Evolutionary conservation across 73 alveolate genomes (phyloP).

Genomic region (Paramecium tetraurelia): DNA sequence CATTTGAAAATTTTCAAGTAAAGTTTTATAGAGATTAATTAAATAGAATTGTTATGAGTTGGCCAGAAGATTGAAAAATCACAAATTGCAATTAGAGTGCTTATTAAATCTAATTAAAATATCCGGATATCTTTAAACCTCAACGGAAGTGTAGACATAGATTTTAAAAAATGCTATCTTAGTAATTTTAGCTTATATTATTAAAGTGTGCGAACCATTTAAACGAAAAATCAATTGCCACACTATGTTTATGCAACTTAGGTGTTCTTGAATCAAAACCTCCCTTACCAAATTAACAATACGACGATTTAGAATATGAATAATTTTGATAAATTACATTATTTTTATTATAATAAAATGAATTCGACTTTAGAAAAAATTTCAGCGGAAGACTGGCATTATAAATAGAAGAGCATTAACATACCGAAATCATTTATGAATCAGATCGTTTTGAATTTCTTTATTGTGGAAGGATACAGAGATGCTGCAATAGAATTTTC

Average conservation of each 20-base stretch:
- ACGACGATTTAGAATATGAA: constrained; percentile 39
- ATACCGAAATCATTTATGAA: background rate
- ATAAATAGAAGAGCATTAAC: background rate
- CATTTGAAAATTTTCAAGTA: background rate
- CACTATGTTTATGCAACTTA: constrained; percentile 17
- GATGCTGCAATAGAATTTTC: constrained; percentile 32
- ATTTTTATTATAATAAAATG: background rate
- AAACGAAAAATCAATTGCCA: background rate
- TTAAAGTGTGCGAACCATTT: constrained; percentile 34
- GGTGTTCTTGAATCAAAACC: constrained; percentile 47
- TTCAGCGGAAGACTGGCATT: background rate
- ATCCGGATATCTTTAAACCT: background rate
- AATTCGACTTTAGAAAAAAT: background rate
- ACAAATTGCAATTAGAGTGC: constrained; percentile 30
- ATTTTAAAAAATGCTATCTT: background rate
- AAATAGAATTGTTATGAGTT: constrained; percentile 52
- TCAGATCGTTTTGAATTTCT: background rate
- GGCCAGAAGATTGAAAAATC: constrained; percentile 44
- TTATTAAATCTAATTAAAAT: constrained; percentile 14
- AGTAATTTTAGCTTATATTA: background rate
- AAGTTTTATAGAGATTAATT: too few species aligned
- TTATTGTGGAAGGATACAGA: constrained; percentile 27
- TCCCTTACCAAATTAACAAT: background rate
- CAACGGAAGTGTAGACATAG: background rate
- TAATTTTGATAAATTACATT: constrained; percentile 31